Evolutionary conservation across 2,329 filamentous ascomycete species (phyloP), one percentile per base, ranked within the genome.

Genomic region (Xylariomycetidae sp.): DNA sequence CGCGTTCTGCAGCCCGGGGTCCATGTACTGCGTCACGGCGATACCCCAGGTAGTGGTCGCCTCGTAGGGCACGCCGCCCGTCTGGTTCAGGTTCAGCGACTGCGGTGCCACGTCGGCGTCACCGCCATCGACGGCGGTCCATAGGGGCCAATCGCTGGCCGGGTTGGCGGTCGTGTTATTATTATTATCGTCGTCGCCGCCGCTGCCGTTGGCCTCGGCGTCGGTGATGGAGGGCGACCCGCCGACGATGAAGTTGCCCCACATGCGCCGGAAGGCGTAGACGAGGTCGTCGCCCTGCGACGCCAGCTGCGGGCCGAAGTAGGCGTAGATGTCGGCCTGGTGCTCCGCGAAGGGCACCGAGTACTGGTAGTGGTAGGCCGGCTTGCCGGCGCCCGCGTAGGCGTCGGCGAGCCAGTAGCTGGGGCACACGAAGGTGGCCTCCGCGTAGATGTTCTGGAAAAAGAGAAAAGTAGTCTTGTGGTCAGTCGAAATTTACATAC

Each of bases 391-490:
- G 6, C 54, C 56, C 2, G 52, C 50, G 38, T 61, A 74, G 1
- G 69, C 68, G 18, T 61, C 57, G 2, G 64, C 61, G 25, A 72
- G 52, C 69, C 69, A 75, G 52, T 74, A 74, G 1, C 64, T 62
- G 0, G 71, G 66, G 45, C 72, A 76, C 10, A 71, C 60, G 33
- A 74, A 74, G 0, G 68, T 72, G 1, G 64, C 62, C 53, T 77
- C 71, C 23, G 61, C 67, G 42, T 68, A 72, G 27, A 74, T 62
- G 40, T 70, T 32, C 30, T 32, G 13, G 19, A n/a, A n/a, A n/a
- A n/a, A n/a, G n/a, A n/a, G n/a, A n/a, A n/a, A n/a, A n/a, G n/a
- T n/a, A n/a, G n/a, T n/a, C n/a, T n/a, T n/a, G n/a, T n/a, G n/a
- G n/a, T n/a, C n/a, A n/a, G n/a, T n/a, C n/a, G n/a, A n/a, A n/a